Conservation (phyloP, 140 eudicot genomes). For the Bidens hawaiensis region DNA sequence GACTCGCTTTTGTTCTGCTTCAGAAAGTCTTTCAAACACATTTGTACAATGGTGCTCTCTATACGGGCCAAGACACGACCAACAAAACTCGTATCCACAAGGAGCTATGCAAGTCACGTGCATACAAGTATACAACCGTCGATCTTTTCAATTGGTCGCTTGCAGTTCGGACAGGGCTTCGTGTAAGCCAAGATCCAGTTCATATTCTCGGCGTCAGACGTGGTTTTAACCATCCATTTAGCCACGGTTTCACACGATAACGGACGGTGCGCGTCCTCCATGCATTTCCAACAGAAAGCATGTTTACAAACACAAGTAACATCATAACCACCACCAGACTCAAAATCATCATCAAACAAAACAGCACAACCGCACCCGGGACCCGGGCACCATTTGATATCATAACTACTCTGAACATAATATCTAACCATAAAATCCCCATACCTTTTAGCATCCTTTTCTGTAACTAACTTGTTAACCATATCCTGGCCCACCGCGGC, state of each 20-base stretch:
- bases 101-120: constrained; percentile 86
- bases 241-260: constrained; percentile 62
- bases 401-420: constrained; percentile 46
- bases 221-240: constrained; percentile 64
- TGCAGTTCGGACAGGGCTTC: constrained; percentile 87
- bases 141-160: constrained; percentile 72
- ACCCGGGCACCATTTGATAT: constrained; percentile 90
- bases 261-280: constrained; percentile 73
- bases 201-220: constrained; percentile 64
- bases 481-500: constrained; percentile 58
- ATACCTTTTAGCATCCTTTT: constrained; percentile 44
- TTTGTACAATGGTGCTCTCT: too few relatives aligned
- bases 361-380: constrained; percentile 68
- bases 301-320: constrained; percentile 54
- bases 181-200: constrained; percentile 81
- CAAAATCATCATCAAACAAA: constrained; percentile 52
- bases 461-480: constrained; percentile 34
- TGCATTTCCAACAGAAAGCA: constrained; percentile 80
- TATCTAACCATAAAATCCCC: constrained; percentile 36
- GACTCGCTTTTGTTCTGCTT: constrained; percentile 48
- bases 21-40: too few relatives aligned
- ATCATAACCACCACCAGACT: constrained; percentile 42
- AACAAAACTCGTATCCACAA: constrained; percentile 69
- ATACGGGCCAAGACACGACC: constrained; percentile 79
- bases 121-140: constrained; percentile 95